phyloP scores from a whole-genome alignment of 306 rosid species.

The Quercus glauca region DNA sequence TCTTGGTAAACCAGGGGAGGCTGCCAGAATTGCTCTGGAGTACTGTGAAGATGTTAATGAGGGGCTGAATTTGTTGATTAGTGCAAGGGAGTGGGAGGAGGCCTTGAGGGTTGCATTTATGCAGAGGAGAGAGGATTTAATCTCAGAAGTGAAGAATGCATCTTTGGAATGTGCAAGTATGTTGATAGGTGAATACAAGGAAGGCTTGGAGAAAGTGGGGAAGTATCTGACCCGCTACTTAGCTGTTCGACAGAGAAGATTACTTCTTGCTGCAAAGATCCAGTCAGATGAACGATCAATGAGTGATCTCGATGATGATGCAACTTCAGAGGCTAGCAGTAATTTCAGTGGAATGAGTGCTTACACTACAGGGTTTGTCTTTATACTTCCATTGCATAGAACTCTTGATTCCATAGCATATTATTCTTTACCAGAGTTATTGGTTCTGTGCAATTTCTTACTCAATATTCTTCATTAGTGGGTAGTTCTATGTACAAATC shows the following conservation, averaged over 20 bases:
- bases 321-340: constrained; percentile 92
- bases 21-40: constrained; percentile 89
- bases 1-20: constrained; percentile 89
- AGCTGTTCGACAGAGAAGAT: constrained; percentile 93
- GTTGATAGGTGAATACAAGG: constrained; percentile 70
- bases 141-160: constrained; percentile 59
- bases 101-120: constrained; percentile 75
- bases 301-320: constrained; percentile 76
- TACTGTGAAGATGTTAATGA: constrained; percentile 69
- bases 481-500: not conserved
- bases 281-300: constrained; percentile 66
- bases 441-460: not conserved
- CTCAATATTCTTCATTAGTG: not conserved
- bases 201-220: constrained; percentile 90
- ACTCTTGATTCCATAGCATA: not conserved
- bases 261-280: constrained; percentile 85
- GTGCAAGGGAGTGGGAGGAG: constrained; percentile 83
- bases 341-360: constrained; percentile 99
- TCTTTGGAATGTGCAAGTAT: constrained; percentile 77
- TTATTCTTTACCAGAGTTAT: not conserved
- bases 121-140: constrained; percentile 70
- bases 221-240: constrained; percentile 91
- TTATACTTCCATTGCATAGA: constrained; percentile 2
- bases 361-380: constrained; percentile 83
- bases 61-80: constrained; percentile 54